A percentile compares a stretch with the other conserved stretches of the same genome.
phyloP scores from a whole-genome alignment of 768 basidiomycete genomes.

The Boletus sensibilis region DNA sequence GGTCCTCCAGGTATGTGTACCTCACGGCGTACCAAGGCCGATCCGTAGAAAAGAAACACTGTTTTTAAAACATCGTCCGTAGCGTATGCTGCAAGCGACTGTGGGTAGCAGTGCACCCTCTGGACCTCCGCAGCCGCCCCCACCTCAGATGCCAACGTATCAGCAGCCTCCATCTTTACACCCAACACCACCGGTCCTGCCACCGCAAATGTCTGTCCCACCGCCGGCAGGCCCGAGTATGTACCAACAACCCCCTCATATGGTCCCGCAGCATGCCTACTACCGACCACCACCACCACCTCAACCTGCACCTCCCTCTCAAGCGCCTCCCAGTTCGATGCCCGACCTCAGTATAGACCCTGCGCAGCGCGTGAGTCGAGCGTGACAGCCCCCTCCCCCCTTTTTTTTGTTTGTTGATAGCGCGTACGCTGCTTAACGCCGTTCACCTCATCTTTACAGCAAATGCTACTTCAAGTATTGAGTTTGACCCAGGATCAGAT shows the following conservation, averaged over 20 bases:
- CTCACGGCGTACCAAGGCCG: conserved; percentile 7
- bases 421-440: neutral
- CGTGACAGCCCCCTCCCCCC: neutral
- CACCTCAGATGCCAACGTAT: conserved; percentile 31
- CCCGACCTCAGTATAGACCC: conserved; percentile 45
- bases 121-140: conserved; percentile 32
- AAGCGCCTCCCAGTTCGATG: conserved; percentile 32
- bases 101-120: conserved; percentile 27
- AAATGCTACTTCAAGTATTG: conserved; percentile 86
- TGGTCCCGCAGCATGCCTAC: conserved; percentile 32
- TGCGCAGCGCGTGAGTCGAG: conserved; percentile 45
- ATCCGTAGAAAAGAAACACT: neutral
- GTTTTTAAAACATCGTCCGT: conserved; percentile 18
- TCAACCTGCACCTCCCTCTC: conserved; percentile 29
- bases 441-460: conserved; percentile 37
- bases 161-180: conserved; percentile 33
- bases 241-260: conserved; percentile 34
- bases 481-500: conserved; percentile 82
- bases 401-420: neutral
- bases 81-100: conserved; percentile 54
- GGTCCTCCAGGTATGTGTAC: conserved; percentile 65
- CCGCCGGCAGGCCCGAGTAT: conserved; percentile 30
- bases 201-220: conserved; percentile 30
- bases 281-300: conserved; percentile 34
- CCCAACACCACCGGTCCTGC: conserved; percentile 35